Evolutionary conservation across 108 stramenopile genomes (phyloP), one percentile per base, ranked within the genome.

Genomic region (Nitzschia palea): DNA sequence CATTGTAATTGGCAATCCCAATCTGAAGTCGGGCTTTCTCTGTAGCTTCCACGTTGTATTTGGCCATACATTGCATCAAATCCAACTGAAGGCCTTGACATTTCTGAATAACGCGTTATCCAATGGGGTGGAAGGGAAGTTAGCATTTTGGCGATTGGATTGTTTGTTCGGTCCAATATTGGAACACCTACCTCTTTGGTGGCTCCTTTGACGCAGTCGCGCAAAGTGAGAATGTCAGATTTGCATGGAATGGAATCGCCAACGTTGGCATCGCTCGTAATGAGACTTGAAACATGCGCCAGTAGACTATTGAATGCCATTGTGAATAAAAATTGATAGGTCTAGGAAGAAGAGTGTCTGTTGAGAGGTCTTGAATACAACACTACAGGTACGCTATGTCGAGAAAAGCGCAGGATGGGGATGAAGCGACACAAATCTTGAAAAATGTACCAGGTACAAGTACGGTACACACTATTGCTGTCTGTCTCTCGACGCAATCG

Each of bases 1-100:
- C 74, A 62, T 76, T 76, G 62, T 76, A 76, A 26, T 68, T 76
- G 1, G 74, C 74, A 56, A 76, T 51, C n/a, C 74, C 74, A 22
- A 76, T 76, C 3, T 52, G 31, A 9, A 58, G 25, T 12, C 74
- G 67, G 29, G 64, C 47, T 30, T 67, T 68, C 32, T 66, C 74
- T 25, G 74, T 76, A 9, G 50, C 33, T 30, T 68, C 67, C 15
- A 76, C 74, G 44, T 64, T 62, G 40, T 51, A 67, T 55, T 74
- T 52, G 34, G 65, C 73, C 73, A 74, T 63, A 51, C 73, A 74
- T 36, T 62, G 51, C 65, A 74, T 48, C 44, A 74, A 59, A 52
- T 74, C 73, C 48, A 74, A 59, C 18, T 64, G 62, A 35, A 74
- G 48, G 23, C 54, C 73, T 32, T 74, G 44, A 31, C 73, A 74